Conservation (phyloP, 352 stramenopile genomes). For the Globisporangium alternatum region DNA sequence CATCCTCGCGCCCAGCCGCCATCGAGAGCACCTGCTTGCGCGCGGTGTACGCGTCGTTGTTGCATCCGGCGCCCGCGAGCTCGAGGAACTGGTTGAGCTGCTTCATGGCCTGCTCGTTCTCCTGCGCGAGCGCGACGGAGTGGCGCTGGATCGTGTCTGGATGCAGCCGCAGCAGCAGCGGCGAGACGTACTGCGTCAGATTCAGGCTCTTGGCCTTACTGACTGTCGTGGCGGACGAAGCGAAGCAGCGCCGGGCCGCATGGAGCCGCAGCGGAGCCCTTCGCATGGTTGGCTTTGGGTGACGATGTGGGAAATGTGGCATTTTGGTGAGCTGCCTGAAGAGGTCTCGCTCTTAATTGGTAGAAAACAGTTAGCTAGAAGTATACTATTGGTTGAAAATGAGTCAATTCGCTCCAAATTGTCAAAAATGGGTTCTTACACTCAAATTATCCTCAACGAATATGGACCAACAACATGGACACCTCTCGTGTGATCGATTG, state of each 20-base stretch:
- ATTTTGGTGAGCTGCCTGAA: not conserved
- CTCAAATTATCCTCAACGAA: no score
- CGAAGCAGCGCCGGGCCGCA: conserved; percentile 3
- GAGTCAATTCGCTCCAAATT: not conserved
- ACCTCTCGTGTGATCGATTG: no score
- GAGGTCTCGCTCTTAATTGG: not conserved
- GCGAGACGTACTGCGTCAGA: conserved; percentile 63
- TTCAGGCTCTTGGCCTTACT: conserved; percentile 27
- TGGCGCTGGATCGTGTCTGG: conserved; percentile 62
- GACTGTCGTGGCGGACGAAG: not conserved
- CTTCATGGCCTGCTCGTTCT: conserved; percentile 77
- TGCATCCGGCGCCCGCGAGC: conserved; percentile 58
- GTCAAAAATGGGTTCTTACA: no score
- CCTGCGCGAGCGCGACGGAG: conserved; percentile 32
- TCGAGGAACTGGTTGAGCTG: conserved; percentile 76
- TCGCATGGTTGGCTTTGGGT: not conserved
- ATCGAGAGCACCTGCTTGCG: conserved; percentile 51
- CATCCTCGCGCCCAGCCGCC: conserved; percentile 15
- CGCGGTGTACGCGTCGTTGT: conserved; percentile 60
- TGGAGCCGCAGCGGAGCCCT: not conserved
- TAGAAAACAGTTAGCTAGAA: not conserved
- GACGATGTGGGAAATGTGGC: no score
- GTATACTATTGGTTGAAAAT: not conserved
- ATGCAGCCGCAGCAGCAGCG: conserved; percentile 67
- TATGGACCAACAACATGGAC: no score